Evolutionary conservation across 768 basidiomycete genomes (phyloP), one percentile per base, ranked within the genome.

Genomic region (Boletus rex-veris): DNA sequence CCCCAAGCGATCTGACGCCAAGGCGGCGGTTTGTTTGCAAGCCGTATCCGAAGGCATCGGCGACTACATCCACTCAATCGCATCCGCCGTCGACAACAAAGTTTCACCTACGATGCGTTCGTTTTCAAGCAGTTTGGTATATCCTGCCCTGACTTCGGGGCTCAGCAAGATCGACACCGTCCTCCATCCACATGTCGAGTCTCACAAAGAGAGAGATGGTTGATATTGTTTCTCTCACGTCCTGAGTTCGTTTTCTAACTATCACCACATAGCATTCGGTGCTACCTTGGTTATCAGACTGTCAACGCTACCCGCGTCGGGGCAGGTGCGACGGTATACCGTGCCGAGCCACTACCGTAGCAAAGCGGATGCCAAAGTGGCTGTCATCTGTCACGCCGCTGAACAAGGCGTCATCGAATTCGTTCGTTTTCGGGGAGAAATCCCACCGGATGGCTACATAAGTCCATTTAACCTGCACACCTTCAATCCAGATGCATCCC

Each of bases 31-130:
- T 3, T 82, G 79, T 54, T 67, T 90, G 21, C 72, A 81, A 15
- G 88, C 86, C 0, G 79, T 89, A 65, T 81, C 84, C 3, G 77
- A 82, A 55, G 83, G 83, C 9, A 71, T 84, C 10, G 83, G 82
- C 6, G 68, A 74, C 19, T 83, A 83, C 58, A 78, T 86, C 41
- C 81, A 79, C 16, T 64, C 68, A 5, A 64, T 83, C 33, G 67
- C 68, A 16, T 68, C 69, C 11, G 73, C 70, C 16, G 58, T 78
- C 7, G 81, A 83, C 41, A 68, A 70, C 28, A 79, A 73, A 44
- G 59, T 86, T 44, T 71, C 82, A 0, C 61, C 76, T 11, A 64
- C 72, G 7, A 75, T 75, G 67, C 75, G 78, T 46, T 72, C 72
- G 31, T 71, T 78, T 35, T 78, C 76, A 24, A 70, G 71, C 35